Conservation (phyloP, 225 moss, liverwort and hornwort species). For the Sphagnum contortum region DNA sequence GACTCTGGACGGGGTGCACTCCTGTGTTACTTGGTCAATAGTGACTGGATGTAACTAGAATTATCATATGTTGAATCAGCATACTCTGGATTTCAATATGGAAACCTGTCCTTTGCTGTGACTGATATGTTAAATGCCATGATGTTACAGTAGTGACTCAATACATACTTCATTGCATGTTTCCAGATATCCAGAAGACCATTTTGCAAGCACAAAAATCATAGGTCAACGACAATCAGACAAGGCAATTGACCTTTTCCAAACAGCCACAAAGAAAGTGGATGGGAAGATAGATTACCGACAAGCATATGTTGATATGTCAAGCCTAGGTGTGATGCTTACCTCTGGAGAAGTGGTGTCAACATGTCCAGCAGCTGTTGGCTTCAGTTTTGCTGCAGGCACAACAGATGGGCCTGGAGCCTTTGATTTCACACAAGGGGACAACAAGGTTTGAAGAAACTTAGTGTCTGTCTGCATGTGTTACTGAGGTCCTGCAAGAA, state of each 20-base stretch:
- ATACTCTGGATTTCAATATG: too few relatives aligned
- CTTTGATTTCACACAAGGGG: conserved; percentile 94
- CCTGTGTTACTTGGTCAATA: too few relatives aligned
- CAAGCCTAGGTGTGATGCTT: conserved; percentile 57
- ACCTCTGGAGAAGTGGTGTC: conserved; percentile 45
- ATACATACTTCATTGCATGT: too few relatives aligned
- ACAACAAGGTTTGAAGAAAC: conserved; percentile 47
- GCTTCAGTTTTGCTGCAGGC: conserved; percentile 98
- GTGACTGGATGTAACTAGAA: too few relatives aligned
- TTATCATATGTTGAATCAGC: too few relatives aligned
- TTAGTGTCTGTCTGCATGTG: not conserved
- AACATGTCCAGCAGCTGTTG: conserved; percentile 90
- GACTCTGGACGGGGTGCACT: too few relatives aligned
- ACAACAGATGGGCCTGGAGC: conserved; percentile 98
- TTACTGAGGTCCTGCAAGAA: not conserved
- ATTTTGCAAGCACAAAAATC: conserved; percentile 87
- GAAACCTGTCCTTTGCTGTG: too few relatives aligned
- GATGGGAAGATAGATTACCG: conserved; percentile 59
- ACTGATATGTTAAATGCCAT: too few relatives aligned
- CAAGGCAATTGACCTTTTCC: conserved; percentile 56
- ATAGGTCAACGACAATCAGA: conserved; percentile 75
- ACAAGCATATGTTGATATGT: conserved; percentile 77
- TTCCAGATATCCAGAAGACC: conserved; percentile 75
- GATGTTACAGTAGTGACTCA: too few relatives aligned
- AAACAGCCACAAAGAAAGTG: conserved; percentile 55